Evolutionary conservation across 2,329 filamentous ascomycete genomes (phyloP).

Genomic region (Hypoxylon sp.): DNA sequence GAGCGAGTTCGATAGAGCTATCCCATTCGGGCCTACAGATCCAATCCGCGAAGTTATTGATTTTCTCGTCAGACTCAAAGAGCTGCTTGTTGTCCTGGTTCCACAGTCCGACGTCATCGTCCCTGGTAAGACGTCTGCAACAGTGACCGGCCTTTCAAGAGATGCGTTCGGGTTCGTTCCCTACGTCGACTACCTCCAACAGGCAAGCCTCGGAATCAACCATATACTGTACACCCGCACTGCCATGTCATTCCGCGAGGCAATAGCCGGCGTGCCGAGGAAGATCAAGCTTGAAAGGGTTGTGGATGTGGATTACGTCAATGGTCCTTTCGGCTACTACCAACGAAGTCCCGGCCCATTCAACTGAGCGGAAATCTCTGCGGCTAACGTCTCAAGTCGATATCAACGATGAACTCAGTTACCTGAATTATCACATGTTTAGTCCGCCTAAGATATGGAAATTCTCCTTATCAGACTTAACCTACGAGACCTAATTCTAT

Average conservation of each 20-base stretch:
- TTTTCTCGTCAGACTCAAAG: conserved; percentile 28
- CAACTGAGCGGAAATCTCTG: neutral
- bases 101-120: conserved; percentile 10
- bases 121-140: neutral
- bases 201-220: conserved; percentile 32
- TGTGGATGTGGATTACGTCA: conserved; percentile 42
- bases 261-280: conserved; percentile 16
- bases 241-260: conserved; percentile 40
- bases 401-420: neutral
- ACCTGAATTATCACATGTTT: neutral
- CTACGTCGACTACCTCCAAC: conserved; percentile 43
- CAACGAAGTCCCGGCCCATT: conserved; percentile 5
- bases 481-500: neutral
- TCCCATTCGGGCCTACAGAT: conserved; percentile 40
- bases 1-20: conserved; percentile 38
- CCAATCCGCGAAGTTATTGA: conserved; percentile 44
- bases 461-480: neutral
- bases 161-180: conserved; percentile 43
- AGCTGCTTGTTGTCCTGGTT: conserved; percentile 41
- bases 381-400: neutral
- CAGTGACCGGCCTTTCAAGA: conserved; percentile 13
- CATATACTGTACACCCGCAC: conserved; percentile 41
- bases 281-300: conserved; percentile 38
- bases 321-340: conserved; percentile 28
- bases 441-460: neutral